phyloP scores from a whole-genome alignment of 441 rosid genomes.

The Biscutella laevigata region DNA sequence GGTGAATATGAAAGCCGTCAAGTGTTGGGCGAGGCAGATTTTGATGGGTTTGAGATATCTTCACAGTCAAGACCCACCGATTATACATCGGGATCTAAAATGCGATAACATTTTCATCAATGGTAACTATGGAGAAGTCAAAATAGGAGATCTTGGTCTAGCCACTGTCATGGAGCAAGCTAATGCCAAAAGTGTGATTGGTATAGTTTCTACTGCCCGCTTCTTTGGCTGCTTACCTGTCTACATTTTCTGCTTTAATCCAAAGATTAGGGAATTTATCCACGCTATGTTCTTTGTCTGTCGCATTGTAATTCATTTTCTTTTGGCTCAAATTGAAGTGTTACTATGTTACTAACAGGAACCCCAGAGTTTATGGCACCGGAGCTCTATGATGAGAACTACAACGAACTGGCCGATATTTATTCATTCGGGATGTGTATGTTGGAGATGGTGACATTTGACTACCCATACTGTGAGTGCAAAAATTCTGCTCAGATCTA shows the following conservation, averaged over 20 bases:
- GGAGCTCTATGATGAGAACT: slow-evolving; percentile 60
- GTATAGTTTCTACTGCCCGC: slow-evolving; percentile 28
- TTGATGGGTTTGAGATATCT: slow-evolving; percentile 50
- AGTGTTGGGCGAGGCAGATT: slow-evolving; percentile 69
- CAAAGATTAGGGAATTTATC: neutral
- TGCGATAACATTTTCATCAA: slow-evolving; percentile 69
- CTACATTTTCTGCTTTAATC: neutral
- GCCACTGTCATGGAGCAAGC: slow-evolving; percentile 70
- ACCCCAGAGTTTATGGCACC: slow-evolving; percentile 82
- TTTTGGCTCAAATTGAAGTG: neutral
- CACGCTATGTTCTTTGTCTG: neutral
- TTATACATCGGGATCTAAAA: slow-evolving; percentile 65
- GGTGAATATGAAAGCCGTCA: slow-evolving; percentile 60
- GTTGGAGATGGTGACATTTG: slow-evolving; percentile 65
- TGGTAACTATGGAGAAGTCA: slow-evolving; percentile 67
- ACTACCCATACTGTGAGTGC: slow-evolving; percentile 60
- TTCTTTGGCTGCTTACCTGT: slow-evolving; percentile 8
- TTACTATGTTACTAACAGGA: slow-evolving; percentile 29
- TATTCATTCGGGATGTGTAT: slow-evolving; percentile 68
- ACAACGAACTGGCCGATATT: slow-evolving; percentile 61
- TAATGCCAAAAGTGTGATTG: slow-evolving; percentile 64
- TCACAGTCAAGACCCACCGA: slow-evolving; percentile 60
- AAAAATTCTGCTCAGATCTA: slow-evolving; percentile 67
- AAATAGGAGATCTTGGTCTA: slow-evolving; percentile 71
- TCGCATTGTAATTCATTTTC: neutral